Evolutionary conservation across 2,329 filamentous ascomycete species (phyloP), one percentile per base, ranked within the genome.

Genomic region (Xylaria sp.): DNA sequence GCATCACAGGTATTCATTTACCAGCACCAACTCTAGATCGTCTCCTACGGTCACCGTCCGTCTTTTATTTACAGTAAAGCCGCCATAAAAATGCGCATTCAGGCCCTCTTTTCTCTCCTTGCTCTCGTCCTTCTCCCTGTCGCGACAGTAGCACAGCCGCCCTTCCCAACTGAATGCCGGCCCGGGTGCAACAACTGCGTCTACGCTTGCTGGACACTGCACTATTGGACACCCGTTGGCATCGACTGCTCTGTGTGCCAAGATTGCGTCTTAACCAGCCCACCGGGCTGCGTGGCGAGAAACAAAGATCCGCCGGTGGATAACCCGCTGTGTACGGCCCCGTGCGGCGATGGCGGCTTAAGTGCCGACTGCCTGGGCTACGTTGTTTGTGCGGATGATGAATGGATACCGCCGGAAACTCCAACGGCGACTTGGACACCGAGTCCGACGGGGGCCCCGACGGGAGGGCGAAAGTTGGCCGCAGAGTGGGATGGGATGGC

Each of bases 361-460:
- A 36, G 3, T 4, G 27, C 53, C 17, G 4, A 36, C 30, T 55
- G 53, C 17, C 17, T 19, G 53, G 53, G 53, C 14, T 36, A 55
- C 14, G 17, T 21, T 36, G 32, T 36, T 32, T 55, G 53, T 21
- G 53, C 53, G 19, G 53, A 55, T 55, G 53, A 55, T 55, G 53
- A 55, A 14, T 55, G 53, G 53, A 55, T 55, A 34, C 53, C 53
- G 9, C 53, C 53, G 30, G 53, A 39, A 55, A 55, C 53, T 36
- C 27, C 53, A 30, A 55, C 53, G 3, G n/a, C n/a, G 53, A 21
- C 53, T 55, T 55, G 27, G 53, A 36, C 30, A 55, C 30, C 3
- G 53, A 36, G 14, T 21, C 53, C 53, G 53, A 55, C 53, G 30
- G 9, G 4, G 53, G 21, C 2, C 32, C 30, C 53, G 7, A 36